Conservation (phyloP, 176 grass and related monocot genomes). For the Avena sativa region DNA sequence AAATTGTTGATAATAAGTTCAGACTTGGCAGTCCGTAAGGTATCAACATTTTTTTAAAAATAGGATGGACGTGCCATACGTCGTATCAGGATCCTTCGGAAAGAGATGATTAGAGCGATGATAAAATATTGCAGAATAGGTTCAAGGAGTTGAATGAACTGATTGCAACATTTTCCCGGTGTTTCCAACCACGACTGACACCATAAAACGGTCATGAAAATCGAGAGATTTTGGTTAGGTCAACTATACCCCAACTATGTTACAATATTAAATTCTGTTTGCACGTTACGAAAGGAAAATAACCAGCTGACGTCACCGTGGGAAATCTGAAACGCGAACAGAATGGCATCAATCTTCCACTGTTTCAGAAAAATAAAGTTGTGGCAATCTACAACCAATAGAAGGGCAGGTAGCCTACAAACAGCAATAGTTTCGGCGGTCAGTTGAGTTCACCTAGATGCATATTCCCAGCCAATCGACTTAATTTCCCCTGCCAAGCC, state of each 20-base stretch:
- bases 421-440: neutral
- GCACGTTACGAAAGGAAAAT: no score
- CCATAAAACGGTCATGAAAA: neutral
- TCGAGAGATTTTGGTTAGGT: neutral
- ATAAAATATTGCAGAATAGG: neutral
- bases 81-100: neutral
- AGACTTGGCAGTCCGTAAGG: conserved; percentile 6
- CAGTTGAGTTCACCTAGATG: neutral
- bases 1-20: neutral
- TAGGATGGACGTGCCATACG: neutral
- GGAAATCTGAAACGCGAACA: neutral
- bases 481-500: conserved; percentile 23
- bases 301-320: neutral
- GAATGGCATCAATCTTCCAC: neutral
- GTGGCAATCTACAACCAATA: neutral
- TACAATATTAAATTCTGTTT: no score
- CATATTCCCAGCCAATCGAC: neutral
- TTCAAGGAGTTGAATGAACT: neutral
- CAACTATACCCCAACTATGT: no score
- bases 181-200: neutral
- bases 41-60: neutral
- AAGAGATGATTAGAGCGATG: neutral
- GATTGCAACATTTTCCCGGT: neutral
- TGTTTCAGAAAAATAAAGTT: neutral
- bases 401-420: neutral